Evolutionary conservation across 2,329 filamentous ascomycete species (phyloP).

Genomic region (Amylocarpus encephaloides): DNA sequence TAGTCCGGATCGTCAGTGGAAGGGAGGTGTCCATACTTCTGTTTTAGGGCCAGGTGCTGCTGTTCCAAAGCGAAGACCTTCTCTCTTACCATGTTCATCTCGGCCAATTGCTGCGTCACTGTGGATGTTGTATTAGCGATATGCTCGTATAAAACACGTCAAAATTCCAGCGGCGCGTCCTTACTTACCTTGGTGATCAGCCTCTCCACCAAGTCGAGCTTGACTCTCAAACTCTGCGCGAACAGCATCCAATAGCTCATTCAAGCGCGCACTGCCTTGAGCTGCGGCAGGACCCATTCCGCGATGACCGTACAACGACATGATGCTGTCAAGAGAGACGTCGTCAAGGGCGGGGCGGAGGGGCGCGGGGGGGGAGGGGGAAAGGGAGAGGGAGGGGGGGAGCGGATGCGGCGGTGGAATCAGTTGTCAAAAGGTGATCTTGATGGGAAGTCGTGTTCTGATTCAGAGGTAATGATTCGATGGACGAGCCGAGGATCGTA

Average conservation of each 20-base stretch:
- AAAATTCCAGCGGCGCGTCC: neutral
- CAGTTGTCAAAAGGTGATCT: neutral
- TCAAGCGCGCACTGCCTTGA: slow-evolving; percentile 62
- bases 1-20: slow-evolving; percentile 2
- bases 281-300: slow-evolving; percentile 69
- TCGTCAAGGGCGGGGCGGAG: too few species aligned
- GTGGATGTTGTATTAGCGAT: neutral
- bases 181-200: slow-evolving; percentile 86
- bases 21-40: slow-evolving; percentile 59
- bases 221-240: slow-evolving; percentile 86
- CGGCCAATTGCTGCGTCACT: slow-evolving; percentile 88
- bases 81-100: slow-evolving; percentile 89
- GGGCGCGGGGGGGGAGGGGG: neutral
- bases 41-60: slow-evolving; percentile 78
- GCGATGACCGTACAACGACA: slow-evolving; percentile 87
- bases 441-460: neutral
- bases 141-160: neutral
- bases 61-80: slow-evolving; percentile 94
- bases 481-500: neutral
- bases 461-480: neutral
- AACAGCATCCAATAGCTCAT: slow-evolving; percentile 87
- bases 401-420: neutral
- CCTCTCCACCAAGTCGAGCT: slow-evolving; percentile 73
- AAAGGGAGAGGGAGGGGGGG: too few species aligned
- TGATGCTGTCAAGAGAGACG: slow-evolving; percentile 25